Percentiles rank a stretch among this genome's conserved stretches.
Evolutionary conservation across 805 yeast genomes (phyloP).

Genomic region (Priceomyces haplophilus): DNA sequence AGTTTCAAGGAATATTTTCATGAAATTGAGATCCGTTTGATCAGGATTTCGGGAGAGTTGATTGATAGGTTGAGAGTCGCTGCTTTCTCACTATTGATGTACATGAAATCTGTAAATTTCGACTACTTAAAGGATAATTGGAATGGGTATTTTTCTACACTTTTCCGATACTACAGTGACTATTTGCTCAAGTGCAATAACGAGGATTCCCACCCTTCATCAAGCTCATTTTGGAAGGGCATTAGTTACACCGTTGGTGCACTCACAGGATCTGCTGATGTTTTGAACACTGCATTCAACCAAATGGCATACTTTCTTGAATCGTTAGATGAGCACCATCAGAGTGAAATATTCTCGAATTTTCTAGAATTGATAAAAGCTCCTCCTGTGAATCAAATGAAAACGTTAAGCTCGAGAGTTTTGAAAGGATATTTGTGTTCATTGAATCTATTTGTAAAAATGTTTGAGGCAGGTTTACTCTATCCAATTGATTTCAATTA

Average conservation of each 20-base stretch:
- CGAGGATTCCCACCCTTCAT: conserved; percentile 8
- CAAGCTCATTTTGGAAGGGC: conserved; percentile 54
- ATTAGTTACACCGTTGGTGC: conserved; percentile 56
- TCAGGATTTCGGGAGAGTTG: conserved; percentile 62
- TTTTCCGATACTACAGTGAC: conserved; percentile 18
- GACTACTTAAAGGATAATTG: not conserved
- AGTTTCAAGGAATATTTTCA: conserved; percentile 4
- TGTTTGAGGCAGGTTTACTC: conserved; percentile 37
- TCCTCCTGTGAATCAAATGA: conserved; percentile 11
- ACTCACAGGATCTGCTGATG: conserved; percentile 43
- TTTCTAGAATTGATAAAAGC: conserved; percentile 18
- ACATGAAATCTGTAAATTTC: conserved; percentile 11
- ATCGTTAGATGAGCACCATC: conserved; percentile 17
- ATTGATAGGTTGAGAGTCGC: conserved; percentile 50
- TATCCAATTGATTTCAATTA: conserved; percentile 29
- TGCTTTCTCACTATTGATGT: conserved; percentile 39
- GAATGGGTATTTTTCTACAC: conserved; percentile 19
- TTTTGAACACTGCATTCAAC: conserved; percentile 42
- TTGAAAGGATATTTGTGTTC: conserved; percentile 22
- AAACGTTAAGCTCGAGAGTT: conserved; percentile 12
- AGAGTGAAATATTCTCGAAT: conserved; percentile 12
- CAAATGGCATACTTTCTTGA: conserved; percentile 29
- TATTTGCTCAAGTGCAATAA: conserved; percentile 6
- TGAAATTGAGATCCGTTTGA: conserved; percentile 31
- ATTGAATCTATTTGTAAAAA: conserved; percentile 29